Evolutionary conservation across 495 filamentous ascomycete genomes (phyloP).

Genomic region (Daldinia vernicosa): DNA sequence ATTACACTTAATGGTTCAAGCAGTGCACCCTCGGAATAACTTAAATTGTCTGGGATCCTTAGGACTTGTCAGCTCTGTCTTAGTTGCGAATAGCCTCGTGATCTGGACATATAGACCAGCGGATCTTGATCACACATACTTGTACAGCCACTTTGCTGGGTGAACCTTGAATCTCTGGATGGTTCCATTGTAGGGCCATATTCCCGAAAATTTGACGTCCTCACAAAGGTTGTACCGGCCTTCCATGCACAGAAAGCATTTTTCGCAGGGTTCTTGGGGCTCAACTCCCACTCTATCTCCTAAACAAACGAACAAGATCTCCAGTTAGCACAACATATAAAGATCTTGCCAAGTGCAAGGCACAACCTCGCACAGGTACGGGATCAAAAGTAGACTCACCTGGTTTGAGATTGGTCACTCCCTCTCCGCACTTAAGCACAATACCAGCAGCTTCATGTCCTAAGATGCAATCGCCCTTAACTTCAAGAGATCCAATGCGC

Average conservation of each 20-base stretch:
- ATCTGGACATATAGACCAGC: background rate
- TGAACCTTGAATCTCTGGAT: slow-evolving; percentile 67
- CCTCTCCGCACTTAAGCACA: slow-evolving; percentile 56
- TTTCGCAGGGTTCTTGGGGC: slow-evolving; percentile 56
- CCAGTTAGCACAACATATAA: background rate
- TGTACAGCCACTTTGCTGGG: slow-evolving; percentile 61
- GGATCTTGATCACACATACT: slow-evolving; percentile 39
- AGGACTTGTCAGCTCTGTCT: slow-evolving; percentile 12
- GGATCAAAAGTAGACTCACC: slow-evolving; percentile 38
- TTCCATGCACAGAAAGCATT: slow-evolving; percentile 57
- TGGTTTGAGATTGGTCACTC: slow-evolving; percentile 52
- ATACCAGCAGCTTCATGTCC: slow-evolving; percentile 61
- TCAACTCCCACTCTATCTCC: slow-evolving; percentile 62
- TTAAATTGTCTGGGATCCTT: slow-evolving; percentile 54
- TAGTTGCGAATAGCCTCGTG: background rate
- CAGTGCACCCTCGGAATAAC: slow-evolving; percentile 58
- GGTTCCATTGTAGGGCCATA: slow-evolving; percentile 66
- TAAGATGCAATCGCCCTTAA: slow-evolving; percentile 56
- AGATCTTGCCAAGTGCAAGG: background rate
- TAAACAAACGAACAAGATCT: slow-evolving; percentile 17
- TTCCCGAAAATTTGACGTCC: slow-evolving; percentile 61
- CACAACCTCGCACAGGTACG: background rate
- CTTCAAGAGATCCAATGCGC: slow-evolving; percentile 54
- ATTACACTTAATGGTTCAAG: slow-evolving; percentile 61
- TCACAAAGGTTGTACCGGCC: slow-evolving; percentile 62